Evolutionary conservation across 345 rosid species (phyloP).

Genomic region (Rhodamnia rubescens): DNA sequence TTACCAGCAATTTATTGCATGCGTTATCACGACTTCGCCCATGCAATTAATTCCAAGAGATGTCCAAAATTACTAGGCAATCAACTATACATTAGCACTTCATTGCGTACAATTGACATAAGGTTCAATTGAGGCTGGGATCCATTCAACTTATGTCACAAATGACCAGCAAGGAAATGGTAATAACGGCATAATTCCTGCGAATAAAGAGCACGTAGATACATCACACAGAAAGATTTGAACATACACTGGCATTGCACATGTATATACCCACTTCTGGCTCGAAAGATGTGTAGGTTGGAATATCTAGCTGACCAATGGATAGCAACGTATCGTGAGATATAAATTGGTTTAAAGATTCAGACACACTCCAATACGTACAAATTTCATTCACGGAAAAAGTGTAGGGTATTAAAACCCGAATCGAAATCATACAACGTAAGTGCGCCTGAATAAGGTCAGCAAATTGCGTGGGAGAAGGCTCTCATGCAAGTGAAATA

Average conservation of each 20-base stretch:
- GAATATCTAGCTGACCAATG: neutral
- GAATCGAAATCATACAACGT: neutral
- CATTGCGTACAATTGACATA: no score
- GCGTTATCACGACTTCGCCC: no score
- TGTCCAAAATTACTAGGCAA: no score
- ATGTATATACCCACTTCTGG: neutral
- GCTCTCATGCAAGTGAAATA: neutral
- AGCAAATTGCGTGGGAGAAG: neutral
- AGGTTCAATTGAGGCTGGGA: no score
- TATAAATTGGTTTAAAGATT: neutral
- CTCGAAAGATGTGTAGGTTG: neutral
- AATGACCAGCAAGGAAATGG: no score
- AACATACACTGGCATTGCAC: neutral
- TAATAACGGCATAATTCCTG: no score
- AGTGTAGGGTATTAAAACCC: rapidly evolving
- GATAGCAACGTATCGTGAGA: neutral
- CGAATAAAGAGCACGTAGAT: no score
- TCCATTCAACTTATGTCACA: no score
- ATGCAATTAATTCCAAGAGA: no score
- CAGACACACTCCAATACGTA: neutral
- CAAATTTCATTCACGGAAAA: neutral
- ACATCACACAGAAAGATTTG: neutral
- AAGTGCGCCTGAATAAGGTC: rapidly evolving
- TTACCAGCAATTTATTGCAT: no score
- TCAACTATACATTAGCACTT: no score